Conservation (phyloP, 139 green algal genomes). For the Microglena sp. region DNA sequence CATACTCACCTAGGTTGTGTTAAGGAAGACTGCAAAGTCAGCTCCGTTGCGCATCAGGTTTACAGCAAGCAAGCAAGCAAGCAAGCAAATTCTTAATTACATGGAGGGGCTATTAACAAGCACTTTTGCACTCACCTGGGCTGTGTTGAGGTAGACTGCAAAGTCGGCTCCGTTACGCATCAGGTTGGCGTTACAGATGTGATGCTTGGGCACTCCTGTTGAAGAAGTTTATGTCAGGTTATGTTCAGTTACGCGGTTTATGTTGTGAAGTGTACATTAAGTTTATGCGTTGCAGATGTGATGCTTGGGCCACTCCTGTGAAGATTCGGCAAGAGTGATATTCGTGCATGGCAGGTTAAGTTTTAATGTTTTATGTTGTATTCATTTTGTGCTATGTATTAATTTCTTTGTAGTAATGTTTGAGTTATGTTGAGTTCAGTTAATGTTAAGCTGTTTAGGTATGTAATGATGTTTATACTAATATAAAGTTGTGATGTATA, state of each 20-base stretch:
- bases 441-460: no score
- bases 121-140: slow-evolving; percentile 42
- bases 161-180: slow-evolving; percentile 98
- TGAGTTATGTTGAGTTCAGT: no score
- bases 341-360: background rate
- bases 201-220: slow-evolving; percentile 89
- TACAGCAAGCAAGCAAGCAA: no score
- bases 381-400: background rate
- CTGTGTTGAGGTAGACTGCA: slow-evolving; percentile 82
- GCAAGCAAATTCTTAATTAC: no score
- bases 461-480: no score
- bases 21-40: slow-evolving; percentile 87
- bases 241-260: background rate
- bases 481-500: no score
- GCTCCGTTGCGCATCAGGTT: slow-evolving; percentile 98
- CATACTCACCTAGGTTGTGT: slow-evolving; percentile 63
- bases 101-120: no score
- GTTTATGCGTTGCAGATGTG: background rate
- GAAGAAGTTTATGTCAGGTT: background rate
- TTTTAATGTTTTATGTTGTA: background rate
- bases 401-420: slow-evolving; percentile 1
- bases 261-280: background rate
- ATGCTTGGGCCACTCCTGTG: background rate
- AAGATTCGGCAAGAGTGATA: no score
- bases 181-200: slow-evolving; percentile 98